Evolutionary conservation across 371 early-diverging fungal species (phyloP).

Genomic region (Phascolomyces articulosus): DNA sequence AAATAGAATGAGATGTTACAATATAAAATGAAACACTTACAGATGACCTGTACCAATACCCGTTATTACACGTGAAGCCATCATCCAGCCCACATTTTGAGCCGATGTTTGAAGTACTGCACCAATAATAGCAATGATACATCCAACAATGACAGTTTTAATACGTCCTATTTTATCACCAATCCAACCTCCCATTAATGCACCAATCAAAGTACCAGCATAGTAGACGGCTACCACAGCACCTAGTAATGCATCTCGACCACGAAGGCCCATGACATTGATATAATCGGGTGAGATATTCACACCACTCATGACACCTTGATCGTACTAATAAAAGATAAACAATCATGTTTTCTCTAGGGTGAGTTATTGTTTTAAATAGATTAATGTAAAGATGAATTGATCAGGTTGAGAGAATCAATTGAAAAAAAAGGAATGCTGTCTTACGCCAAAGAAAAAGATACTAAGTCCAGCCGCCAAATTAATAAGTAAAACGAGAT

Average conservation of each 20-base stretch:
- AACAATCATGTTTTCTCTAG: background rate
- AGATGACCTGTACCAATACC: constrained; percentile 49
- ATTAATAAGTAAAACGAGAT: constrained; percentile 36
- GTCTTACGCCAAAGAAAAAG: constrained; percentile 52
- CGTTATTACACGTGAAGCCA: constrained; percentile 44
- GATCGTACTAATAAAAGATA: constrained; percentile 34
- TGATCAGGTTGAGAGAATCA: too few species aligned
- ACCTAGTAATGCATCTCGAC: constrained; percentile 41
- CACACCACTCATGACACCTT: constrained; percentile 52
- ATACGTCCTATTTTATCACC: constrained; percentile 46
- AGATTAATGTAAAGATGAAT: too few species aligned
- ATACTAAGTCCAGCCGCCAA: constrained; percentile 45
- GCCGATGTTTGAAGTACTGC: constrained; percentile 41
- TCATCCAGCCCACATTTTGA: constrained; percentile 49
- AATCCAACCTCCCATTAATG: constrained; percentile 47
- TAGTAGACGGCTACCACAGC: constrained; percentile 47
- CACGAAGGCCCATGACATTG: constrained; percentile 37
- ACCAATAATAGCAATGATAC: constrained; percentile 34
- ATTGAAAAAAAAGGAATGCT: too few species aligned
- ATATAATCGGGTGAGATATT: constrained; percentile 45
- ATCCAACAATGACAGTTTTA: constrained; percentile 40
- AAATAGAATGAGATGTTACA: background rate
- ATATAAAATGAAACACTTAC: too few species aligned
- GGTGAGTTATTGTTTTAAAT: too few species aligned
- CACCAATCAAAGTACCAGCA: constrained; percentile 43